Conservation (phyloP, 306 rosid species). For the Prunus salicina region DNA sequence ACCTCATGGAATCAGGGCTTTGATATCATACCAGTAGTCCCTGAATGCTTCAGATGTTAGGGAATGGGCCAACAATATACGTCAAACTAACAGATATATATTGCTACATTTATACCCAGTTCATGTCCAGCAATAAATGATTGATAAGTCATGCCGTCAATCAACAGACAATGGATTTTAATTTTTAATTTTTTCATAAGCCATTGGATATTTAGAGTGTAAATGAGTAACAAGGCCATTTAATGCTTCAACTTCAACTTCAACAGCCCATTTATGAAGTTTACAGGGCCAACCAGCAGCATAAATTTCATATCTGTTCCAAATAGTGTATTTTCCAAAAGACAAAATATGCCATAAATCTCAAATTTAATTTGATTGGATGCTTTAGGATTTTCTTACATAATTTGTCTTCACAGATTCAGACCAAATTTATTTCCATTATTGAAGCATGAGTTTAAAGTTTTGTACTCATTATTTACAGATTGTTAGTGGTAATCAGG, state of each 20-base stretch:
- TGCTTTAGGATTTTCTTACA: constrained; percentile 19
- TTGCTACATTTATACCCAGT: not conserved
- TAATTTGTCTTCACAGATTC: constrained; percentile 3
- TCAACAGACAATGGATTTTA: not conserved
- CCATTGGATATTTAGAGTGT: not conserved
- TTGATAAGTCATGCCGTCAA: not conserved
- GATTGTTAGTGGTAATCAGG: constrained; percentile 8
- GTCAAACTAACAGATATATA: not conserved
- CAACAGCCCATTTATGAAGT: not conserved
- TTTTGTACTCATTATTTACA: constrained; percentile 1
- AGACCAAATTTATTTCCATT: not conserved
- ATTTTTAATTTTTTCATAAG: not conserved
- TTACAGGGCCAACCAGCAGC: not conserved
- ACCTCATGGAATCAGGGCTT: not conserved
- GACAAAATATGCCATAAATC: not conserved
- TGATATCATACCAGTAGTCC: not conserved
- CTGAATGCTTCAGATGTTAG: not conserved
- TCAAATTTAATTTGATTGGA: not conserved
- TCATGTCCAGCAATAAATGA: not conserved
- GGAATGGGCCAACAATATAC: not conserved
- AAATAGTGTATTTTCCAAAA: not conserved
- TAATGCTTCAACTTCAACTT: not conserved
- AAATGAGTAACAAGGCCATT: not conserved
- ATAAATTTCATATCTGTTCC: not conserved
- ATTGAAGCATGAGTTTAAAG: constrained; percentile 1